A percentile compares a stretch with the other conserved stretches of the same genome.
These are phyloP conservation scores for Carex parvula DNA, from an alignment of 176 grass and related monocot genomes.

Conservation along the genomic window DNA sequence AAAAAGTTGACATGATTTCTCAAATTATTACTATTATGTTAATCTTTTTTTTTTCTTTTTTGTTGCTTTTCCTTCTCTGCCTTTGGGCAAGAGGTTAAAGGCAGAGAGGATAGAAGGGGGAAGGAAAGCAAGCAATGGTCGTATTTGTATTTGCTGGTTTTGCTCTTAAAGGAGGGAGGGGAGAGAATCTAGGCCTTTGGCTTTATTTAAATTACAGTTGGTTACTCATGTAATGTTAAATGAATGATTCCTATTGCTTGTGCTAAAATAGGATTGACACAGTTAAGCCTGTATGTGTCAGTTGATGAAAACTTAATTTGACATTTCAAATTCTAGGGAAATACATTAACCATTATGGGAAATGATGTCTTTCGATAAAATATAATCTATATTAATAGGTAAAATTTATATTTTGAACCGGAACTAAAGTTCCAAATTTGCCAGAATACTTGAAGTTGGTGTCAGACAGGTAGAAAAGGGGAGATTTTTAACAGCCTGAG, in stretches of 20 bases:
- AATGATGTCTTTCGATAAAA: neutral
- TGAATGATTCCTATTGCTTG: conserved; percentile 4
- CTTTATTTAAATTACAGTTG: conserved; percentile 27
- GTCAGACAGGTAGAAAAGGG: neutral
- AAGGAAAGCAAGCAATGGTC: conserved; percentile 23
- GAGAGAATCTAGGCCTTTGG: conserved; percentile 49
- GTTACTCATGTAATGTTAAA: conserved; percentile 22
- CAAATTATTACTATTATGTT: neutral
- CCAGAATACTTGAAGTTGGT: neutral
- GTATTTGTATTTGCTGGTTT: conserved; percentile 40
- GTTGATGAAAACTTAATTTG: neutral
- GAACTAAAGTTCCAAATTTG: neutral
- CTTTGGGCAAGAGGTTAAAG: conserved; percentile 49
- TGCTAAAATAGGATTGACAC: conserved; percentile 18
- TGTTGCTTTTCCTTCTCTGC: conserved; percentile 1
- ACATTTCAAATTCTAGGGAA: neutral
- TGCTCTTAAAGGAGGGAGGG: conserved; percentile 48
- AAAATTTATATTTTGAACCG: neutral
- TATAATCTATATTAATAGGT: neutral
- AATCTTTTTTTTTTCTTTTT: neutral
- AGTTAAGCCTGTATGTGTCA: neutral
- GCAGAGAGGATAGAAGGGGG: conserved; percentile 54
- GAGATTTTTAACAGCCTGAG: neutral
- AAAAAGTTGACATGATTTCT: conserved; percentile 65
- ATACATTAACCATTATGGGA: neutral